Evolutionary conservation across 2,329 filamentous ascomycete species (phyloP).

Genomic region (Aschersonia sp.): DNA sequence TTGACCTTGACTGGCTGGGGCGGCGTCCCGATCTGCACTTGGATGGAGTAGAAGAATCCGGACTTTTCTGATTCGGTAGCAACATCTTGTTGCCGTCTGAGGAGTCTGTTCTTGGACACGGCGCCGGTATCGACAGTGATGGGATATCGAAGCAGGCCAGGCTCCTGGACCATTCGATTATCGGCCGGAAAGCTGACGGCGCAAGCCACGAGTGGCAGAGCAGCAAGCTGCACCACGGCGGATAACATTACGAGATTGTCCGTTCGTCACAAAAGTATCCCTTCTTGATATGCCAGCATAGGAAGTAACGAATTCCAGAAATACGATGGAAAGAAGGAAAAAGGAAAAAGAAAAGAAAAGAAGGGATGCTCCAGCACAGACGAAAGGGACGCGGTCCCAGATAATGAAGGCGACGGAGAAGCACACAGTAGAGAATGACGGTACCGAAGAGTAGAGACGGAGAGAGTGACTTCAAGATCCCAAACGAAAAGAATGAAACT

Average conservation of each 20-base stretch:
- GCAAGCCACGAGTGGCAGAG: constrained; percentile 12
- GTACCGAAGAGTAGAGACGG: neutral
- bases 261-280: neutral
- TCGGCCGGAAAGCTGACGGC: constrained; percentile 9
- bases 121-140: constrained; percentile 14
- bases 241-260: constrained; percentile 12
- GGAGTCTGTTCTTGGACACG: constrained; percentile 11
- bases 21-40: constrained; percentile 22
- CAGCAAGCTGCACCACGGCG: constrained; percentile 14
- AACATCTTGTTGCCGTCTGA: constrained; percentile 15
- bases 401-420: too few species aligned
- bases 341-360: too few species aligned
- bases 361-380: too few species aligned
- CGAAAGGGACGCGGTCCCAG: too few species aligned
- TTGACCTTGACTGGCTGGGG: constrained; percentile 22
- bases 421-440: neutral
- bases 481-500: neutral
- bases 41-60: constrained; percentile 23
- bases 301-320: constrained; percentile 9
- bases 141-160: constrained; percentile 15
- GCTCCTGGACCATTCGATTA: constrained; percentile 9
- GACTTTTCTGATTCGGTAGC: constrained; percentile 11
- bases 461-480: neutral
- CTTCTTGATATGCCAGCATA: constrained; percentile 8
- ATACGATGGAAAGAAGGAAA: too few species aligned